Evolutionary conservation across 441 rosid genomes (phyloP), one percentile per base, ranked within the genome.

Genomic region (Brassica hybrid): DNA sequence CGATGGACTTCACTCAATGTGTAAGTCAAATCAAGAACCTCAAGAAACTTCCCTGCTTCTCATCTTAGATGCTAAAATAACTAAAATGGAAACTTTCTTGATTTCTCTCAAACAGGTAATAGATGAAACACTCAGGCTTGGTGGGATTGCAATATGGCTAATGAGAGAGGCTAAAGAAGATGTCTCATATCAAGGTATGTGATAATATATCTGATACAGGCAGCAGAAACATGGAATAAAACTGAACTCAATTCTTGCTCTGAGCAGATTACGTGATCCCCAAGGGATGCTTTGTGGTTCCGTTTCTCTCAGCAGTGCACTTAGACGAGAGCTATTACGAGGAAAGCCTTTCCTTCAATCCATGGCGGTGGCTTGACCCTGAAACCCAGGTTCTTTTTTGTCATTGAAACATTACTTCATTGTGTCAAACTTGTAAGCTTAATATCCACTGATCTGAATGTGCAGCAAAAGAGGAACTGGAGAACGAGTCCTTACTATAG

Each of bases 361-460:
- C 98, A 6, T 89, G 94, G 98, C 85, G 98, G 76, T 93, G 98
- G 98, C 84, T 87, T 83, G 89, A 89, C 32, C 87, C 86, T 30
- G 83, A 88, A 76, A 88, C 88, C 76, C 84, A 91, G 88, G 95
- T 90, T 30, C 63, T 27, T 25, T 13, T 59, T 79, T 64, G 11
- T 4, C 76, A 21, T 59, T 43, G 1, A 70, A 65, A 2, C 25
- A 11, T 11, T 58, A 48, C 30, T 65, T 45, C 23, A n/a, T 50
- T 52, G 23, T 16, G 4, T 16, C 59, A 52, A 19, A 16, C 3
- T 7, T 54, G 21, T 3, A 54, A 23, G 32, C 62, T 19, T 38
- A 58, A 73, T 18, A 19, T 67, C 3, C 7, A 66, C 57, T 34
- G 2, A 2, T 65, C 1, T 62, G 56, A 79, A 59, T 72, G 82